Evolutionary conservation across 2,329 filamentous ascomycete genomes (phyloP), one percentile per base, ranked within the genome.

Genomic region (Fusarium sp.): DNA sequence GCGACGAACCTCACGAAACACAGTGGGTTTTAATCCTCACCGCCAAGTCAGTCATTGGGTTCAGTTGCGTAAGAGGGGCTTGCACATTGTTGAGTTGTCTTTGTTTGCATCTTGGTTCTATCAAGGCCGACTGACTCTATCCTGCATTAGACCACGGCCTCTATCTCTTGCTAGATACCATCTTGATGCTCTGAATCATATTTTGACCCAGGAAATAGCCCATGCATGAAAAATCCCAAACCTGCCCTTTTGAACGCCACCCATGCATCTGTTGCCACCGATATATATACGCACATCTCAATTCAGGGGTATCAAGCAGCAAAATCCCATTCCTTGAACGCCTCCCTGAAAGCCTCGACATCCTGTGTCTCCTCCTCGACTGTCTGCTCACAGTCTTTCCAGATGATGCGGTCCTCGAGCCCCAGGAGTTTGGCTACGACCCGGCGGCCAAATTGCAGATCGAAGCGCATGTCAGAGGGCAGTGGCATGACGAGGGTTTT

Each of bases 241-340:
- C 27, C 27, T 18, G 2, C 58, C 54, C 33, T 60, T 69, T 52
- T 58, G 41, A 76, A 78, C 76, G 76, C 77, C 77, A 48, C 29
- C 72, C 54, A 72, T 72, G 71, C 64, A 68, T 54, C 50, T 52
- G 48, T 2, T 52, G 27, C 48, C 8, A n/a, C 27, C 27, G 24
- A 31, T 43, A 20, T 56, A 54, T 60, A 48, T 48, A 67, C 35
- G 67, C 50, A 61, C 50, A 54, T 33, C 50, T 54, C n/a, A 29
- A 29, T 8, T 33, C 27, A 39, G 45, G 31, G 43, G 37, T 35
- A 50, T 78, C 35, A 73, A 69, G 64, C 52, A 54, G 94, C 93
- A 82, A 98, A 98, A 82, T 99, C 96, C 88, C 94, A 98, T 35
- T 90, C 87, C 83, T 94, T 92, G 80, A 97, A 99, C 1, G 92